Evolutionary conservation across 2,329 filamentous ascomycete species (phyloP).

Genomic region (Aspergillus arachidicola): DNA sequence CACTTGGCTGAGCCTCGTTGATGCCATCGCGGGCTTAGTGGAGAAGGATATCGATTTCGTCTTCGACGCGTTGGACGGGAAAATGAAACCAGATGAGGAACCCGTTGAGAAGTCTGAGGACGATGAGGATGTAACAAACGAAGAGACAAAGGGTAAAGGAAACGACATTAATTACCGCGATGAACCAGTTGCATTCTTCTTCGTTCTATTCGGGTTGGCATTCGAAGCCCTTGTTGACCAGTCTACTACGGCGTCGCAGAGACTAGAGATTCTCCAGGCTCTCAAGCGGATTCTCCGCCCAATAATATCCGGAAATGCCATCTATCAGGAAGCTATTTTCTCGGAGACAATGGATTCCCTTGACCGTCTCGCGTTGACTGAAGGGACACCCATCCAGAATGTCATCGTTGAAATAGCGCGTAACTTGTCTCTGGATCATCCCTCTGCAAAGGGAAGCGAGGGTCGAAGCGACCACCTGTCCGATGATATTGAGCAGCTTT

Average conservation of each 20-base stretch:
- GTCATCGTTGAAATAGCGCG: conserved; percentile 94
- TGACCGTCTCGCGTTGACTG: conserved; percentile 87
- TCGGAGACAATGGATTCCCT: conserved; percentile 96
- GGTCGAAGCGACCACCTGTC: conserved; percentile 76
- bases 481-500: conserved; percentile 96
- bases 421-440: conserved; percentile 86
- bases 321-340: conserved; percentile 94
- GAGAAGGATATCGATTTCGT: conserved; percentile 98
- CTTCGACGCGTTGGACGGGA: conserved; percentile 93
- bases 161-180: conserved; percentile 96
- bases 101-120: conserved; percentile 27
- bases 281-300: conserved; percentile 94
- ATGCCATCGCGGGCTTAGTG: conserved; percentile 95
- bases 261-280: conserved; percentile 83
- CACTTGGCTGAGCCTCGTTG: conserved; percentile 92
- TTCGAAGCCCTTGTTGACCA: conserved; percentile 93
- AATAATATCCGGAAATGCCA: conserved; percentile 91
- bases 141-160: conserved; percentile 54
- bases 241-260: conserved; percentile 73
- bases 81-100: conserved; percentile 46
- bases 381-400: conserved; percentile 82
- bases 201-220: conserved; percentile 92
- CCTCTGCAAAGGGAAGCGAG: conserved; percentile 74
- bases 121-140: conserved; percentile 18
- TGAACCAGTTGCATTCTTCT: conserved; percentile 98